These are phyloP conservation scores for Comarum palustre DNA, from an alignment of 306 rosid species.

Conservation along the genomic window DNA sequence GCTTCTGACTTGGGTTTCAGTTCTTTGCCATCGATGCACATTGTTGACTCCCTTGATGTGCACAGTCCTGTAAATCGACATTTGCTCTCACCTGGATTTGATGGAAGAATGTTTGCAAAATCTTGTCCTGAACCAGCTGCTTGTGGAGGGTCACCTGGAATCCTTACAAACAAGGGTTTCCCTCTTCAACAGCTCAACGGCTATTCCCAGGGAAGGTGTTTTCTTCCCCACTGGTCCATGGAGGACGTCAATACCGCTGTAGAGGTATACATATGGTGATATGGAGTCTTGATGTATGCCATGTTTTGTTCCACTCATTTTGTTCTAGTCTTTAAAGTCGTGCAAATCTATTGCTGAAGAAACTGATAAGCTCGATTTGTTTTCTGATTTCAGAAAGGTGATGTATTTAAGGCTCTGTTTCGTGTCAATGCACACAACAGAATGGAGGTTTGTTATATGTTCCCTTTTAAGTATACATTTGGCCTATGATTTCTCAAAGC, in stretches of 20 bases:
- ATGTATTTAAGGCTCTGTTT: slow-evolving; percentile 63
- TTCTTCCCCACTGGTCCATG: slow-evolving; percentile 65
- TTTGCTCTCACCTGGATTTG: slow-evolving; percentile 21
- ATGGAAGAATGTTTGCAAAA: slow-evolving; percentile 29
- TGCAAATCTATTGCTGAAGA: neutral
- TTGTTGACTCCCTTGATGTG: slow-evolving; percentile 31
- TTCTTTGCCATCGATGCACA: slow-evolving; percentile 49
- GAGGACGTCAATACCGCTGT: slow-evolving; percentile 60
- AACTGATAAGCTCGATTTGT: slow-evolving; percentile 4
- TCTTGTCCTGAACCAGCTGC: slow-evolving; percentile 31
- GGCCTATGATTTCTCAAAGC: neutral
- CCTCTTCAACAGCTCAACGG: slow-evolving; percentile 26
- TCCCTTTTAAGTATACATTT: neutral
- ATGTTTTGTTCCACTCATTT: neutral
- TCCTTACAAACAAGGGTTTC: slow-evolving; percentile 30
- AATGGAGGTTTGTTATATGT: slow-evolving; percentile 55
- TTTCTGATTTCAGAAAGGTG: slow-evolving; percentile 64
- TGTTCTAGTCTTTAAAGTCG: neutral
- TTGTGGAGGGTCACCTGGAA: slow-evolving; percentile 30
- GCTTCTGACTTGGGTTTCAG: slow-evolving; percentile 33
- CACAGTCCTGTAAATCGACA: slow-evolving; percentile 20
- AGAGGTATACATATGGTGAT: slow-evolving; percentile 47
- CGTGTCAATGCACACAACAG: slow-evolving; percentile 79
- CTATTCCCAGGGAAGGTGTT: slow-evolving; percentile 34
- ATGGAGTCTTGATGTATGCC: neutral